phyloP scores from a whole-genome alignment of 148 eudicot genomes.

The Rhododendron williamsianum region DNA sequence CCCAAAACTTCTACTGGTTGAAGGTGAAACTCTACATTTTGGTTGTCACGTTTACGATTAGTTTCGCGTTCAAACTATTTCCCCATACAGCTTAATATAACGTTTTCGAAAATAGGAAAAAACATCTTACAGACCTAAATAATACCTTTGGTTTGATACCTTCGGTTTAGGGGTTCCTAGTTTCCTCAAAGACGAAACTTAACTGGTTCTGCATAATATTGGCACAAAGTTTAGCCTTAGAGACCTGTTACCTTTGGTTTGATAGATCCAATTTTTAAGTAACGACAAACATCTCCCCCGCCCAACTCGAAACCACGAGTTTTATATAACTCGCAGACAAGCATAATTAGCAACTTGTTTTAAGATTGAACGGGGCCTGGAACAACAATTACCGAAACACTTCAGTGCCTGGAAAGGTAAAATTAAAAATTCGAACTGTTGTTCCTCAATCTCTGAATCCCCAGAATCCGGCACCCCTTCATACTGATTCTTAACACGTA shows the following conservation, averaged over 20 bases:
- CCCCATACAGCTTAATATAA: too few relatives aligned
- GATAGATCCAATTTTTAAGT: neutral
- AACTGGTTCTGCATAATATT: neutral
- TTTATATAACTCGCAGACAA: neutral
- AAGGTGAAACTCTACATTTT: too few relatives aligned
- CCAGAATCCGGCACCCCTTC: neutral
- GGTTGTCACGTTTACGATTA: too few relatives aligned
- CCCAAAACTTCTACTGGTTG: neutral
- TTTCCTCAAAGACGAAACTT: neutral
- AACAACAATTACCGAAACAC: neutral
- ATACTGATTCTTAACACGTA: neutral
- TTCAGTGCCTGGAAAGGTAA: neutral
- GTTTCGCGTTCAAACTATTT: too few relatives aligned
- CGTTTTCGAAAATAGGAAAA: too few relatives aligned
- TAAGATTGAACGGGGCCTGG: neutral
- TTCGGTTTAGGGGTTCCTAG: too few relatives aligned
- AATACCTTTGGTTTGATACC: too few relatives aligned
- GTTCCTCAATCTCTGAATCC: neutral
- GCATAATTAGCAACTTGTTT: neutral
- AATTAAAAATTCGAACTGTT: neutral
- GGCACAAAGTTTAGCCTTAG: neutral
- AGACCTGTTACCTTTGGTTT: neutral
- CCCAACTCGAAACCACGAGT: neutral
- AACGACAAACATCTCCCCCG: neutral
- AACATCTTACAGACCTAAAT: too few relatives aligned